A percentile compares a stretch with the other conserved stretches of the same genome.
Evolutionary conservation across 768 basidiomycete genomes (phyloP).

Genomic region (Chalciporus pseudorubinellus): DNA sequence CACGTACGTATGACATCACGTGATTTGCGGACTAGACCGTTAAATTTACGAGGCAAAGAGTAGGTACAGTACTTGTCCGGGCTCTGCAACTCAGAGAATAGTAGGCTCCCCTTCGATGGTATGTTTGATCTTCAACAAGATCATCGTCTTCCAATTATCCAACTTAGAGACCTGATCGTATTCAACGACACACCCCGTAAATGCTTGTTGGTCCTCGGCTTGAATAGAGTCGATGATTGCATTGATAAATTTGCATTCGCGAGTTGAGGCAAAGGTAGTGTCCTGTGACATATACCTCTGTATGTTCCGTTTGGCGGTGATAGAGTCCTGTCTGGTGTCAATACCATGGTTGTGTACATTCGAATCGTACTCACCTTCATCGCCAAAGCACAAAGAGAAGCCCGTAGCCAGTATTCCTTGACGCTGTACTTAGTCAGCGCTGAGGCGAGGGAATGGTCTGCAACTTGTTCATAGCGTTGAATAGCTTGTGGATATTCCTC

Average conservation of each 20-base stretch:
- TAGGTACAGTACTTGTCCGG: background rate
- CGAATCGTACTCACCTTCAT: slow-evolving; percentile 60
- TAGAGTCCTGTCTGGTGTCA: slow-evolving; percentile 60
- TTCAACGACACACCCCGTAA: slow-evolving; percentile 83
- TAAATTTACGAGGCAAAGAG: too few relatives aligned
- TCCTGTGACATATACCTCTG: slow-evolving; percentile 79
- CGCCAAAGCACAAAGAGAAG: slow-evolving; percentile 85
- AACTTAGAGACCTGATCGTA: slow-evolving; percentile 90
- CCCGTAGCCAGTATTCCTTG: slow-evolving; percentile 94
- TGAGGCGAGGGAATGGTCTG: slow-evolving; percentile 74
- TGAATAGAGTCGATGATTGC: slow-evolving; percentile 77
- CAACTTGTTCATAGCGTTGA: slow-evolving; percentile 86
- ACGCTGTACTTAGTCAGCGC: slow-evolving; percentile 96
- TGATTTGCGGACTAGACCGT: too few relatives aligned
- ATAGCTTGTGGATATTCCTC: slow-evolving; percentile 86
- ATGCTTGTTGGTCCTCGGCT: slow-evolving; percentile 65
- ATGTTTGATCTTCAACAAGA: slow-evolving; percentile 89
- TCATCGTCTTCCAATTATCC: slow-evolving; percentile 94
- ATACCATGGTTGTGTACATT: background rate
- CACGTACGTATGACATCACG: slow-evolving; percentile 16
- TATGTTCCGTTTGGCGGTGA: slow-evolving; percentile 80
- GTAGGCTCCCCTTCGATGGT: slow-evolving; percentile 58
- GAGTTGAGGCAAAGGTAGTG: slow-evolving; percentile 78
- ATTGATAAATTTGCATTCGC: slow-evolving; percentile 87
- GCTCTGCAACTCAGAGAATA: slow-evolving; percentile 25